Percentiles rank a stretch among this genome's conserved stretches.
Conservation (phyloP, 2,329 filamentous ascomycete species). For the Bipolaris cookei region DNA sequence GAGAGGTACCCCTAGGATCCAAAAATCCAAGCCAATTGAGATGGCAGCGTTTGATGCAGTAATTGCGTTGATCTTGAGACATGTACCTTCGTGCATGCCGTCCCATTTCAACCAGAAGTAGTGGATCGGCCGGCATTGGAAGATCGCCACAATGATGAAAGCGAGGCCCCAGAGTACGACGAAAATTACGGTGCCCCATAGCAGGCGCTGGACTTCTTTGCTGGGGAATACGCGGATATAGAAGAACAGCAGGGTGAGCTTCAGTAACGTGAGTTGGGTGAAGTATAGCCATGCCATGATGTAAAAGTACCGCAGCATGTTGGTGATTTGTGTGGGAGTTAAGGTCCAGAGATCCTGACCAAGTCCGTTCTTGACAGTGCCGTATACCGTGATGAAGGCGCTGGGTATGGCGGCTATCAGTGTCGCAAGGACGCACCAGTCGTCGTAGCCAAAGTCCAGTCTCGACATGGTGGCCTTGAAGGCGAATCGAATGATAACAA, state of each 20-base stretch:
- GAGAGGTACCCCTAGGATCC: conserved; percentile 47
- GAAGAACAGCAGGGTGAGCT: conserved; percentile 42
- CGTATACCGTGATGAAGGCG: conserved; percentile 35
- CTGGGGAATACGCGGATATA: conserved; percentile 43
- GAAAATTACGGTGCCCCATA: conserved; percentile 37
- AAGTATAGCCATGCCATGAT: conserved; percentile 47
- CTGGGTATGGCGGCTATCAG: conserved; percentile 32
- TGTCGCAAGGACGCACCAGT: conserved; percentile 42
- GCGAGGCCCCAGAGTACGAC: conserved; percentile 33
- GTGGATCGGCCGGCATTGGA: conserved; percentile 47
- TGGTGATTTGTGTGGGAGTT: conserved; percentile 50
- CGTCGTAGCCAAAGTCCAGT: conserved; percentile 49
- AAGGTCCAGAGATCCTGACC: conserved; percentile 62
- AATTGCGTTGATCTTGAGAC: conserved; percentile 47
- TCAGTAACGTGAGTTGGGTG: conserved; percentile 36
- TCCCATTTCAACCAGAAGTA: conserved; percentile 48
- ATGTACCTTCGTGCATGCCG: conserved; percentile 37
- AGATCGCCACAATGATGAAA: conserved; percentile 31
- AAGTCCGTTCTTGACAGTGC: conserved; percentile 49
- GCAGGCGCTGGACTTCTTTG: conserved; percentile 25
- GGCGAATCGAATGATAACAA: conserved; percentile 46
- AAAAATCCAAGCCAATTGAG: conserved; percentile 45
- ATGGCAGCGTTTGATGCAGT: conserved; percentile 42
- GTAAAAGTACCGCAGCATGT: conserved; percentile 51
- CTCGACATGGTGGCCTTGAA: conserved; percentile 47